These are phyloP conservation scores for Trichodelitschia bisporula DNA, from an alignment of 495 filamentous ascomycete genomes.

Conservation along the genomic window DNA sequence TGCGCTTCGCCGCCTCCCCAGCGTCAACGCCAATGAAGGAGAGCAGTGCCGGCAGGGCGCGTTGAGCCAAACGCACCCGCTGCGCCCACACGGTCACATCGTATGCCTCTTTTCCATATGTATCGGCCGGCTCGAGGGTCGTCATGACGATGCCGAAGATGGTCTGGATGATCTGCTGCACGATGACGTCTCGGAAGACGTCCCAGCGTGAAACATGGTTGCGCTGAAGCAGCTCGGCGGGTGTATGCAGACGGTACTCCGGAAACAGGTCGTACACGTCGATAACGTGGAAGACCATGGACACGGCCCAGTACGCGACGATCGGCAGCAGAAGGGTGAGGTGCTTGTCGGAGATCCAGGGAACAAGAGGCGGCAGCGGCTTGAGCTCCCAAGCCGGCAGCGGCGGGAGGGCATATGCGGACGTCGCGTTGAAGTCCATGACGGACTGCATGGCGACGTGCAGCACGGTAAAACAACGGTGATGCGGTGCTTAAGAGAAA, in stretches of 20 bases:
- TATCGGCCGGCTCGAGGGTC: slow-evolving; percentile 37
- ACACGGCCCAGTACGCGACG: slow-evolving; percentile 68
- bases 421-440: neutral
- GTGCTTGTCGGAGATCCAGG: slow-evolving; percentile 59
- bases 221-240: slow-evolving; percentile 60
- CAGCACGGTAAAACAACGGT: too few species aligned
- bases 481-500: neutral
- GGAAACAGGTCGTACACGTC: slow-evolving; percentile 63
- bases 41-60: slow-evolving; percentile 34
- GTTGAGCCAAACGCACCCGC: slow-evolving; percentile 43
- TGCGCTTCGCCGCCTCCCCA: slow-evolving; percentile 16
- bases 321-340: slow-evolving; percentile 52
- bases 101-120: slow-evolving; percentile 51
- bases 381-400: slow-evolving; percentile 47
- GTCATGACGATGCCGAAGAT: slow-evolving; percentile 32
- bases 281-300: slow-evolving; percentile 66
- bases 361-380: slow-evolving; percentile 42
- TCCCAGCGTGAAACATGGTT: slow-evolving; percentile 68
- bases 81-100: slow-evolving; percentile 65
- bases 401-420: slow-evolving; percentile 30
- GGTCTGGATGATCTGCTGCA: slow-evolving; percentile 78
- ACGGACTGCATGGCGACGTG: neutral
- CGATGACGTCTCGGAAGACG: slow-evolving; percentile 61
- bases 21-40: slow-evolving; percentile 18
- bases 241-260: slow-evolving; percentile 77